These are phyloP conservation scores for Melanomma pulvis-pyrius DNA, from an alignment of 495 filamentous ascomycete species.

Conservation along the genomic window DNA sequence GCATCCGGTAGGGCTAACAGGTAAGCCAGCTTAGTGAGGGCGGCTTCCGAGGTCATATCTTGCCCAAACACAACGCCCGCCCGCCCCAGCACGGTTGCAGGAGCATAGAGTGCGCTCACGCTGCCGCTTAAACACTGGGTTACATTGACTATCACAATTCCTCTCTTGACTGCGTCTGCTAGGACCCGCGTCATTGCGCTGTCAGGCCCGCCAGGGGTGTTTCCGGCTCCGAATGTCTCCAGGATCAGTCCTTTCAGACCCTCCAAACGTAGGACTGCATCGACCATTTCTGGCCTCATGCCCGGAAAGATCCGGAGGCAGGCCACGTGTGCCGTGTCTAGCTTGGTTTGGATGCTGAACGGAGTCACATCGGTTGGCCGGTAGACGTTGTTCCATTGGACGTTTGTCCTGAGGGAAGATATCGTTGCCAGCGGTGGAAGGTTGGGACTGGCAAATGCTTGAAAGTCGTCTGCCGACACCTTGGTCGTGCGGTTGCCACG, in stretches of 20 bases:
- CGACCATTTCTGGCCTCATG: slow-evolving; percentile 92
- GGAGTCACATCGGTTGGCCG: slow-evolving; percentile 71
- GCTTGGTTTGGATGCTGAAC: slow-evolving; percentile 75
- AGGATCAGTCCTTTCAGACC: slow-evolving; percentile 82
- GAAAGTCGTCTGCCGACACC: slow-evolving; percentile 81
- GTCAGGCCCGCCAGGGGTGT: slow-evolving; percentile 84
- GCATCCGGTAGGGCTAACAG: slow-evolving; percentile 71
- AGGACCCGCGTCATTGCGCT: slow-evolving; percentile 81
- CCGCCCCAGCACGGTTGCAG: slow-evolving; percentile 82
- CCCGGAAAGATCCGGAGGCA: slow-evolving; percentile 94
- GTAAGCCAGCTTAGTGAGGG: slow-evolving; percentile 90
- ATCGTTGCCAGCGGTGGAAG: slow-evolving; percentile 77
- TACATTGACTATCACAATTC: slow-evolving; percentile 88
- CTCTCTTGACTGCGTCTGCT: slow-evolving; percentile 72
- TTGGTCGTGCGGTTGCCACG: slow-evolving; percentile 91
- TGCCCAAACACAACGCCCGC: slow-evolving; percentile 91
- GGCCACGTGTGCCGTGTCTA: slow-evolving; percentile 87
- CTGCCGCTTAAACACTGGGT: slow-evolving; percentile 89
- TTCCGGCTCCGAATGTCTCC: slow-evolving; percentile 95
- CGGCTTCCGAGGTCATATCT: slow-evolving; percentile 92
- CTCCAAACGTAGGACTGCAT: slow-evolving; percentile 78
- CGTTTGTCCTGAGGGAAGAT: slow-evolving; percentile 75
- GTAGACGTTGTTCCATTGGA: slow-evolving; percentile 81
- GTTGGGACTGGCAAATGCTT: slow-evolving; percentile 87
- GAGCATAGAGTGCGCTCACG: slow-evolving; percentile 88